Base-by-base conservation (phyloP, 768 basidiomycete species). In the Candolleomyces eurysporus region DNA sequence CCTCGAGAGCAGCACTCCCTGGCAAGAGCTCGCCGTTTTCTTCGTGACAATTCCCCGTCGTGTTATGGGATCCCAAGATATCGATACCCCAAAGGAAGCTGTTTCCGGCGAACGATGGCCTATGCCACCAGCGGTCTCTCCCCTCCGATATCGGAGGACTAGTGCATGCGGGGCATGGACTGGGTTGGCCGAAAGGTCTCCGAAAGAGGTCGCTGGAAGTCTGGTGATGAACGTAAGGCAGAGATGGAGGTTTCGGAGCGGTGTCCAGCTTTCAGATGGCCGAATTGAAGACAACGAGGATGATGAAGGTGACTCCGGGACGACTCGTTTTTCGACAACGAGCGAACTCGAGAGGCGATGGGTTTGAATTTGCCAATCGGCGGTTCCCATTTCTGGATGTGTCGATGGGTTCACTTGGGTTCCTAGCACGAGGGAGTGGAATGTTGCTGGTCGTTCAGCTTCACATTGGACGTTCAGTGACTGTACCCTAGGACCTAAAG, bases 91-190 rank as follows among this genome's bases (percentile, higher is more conserved):
- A 17, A 43, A 56, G 4, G 49, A 50, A 6, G 42, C 58, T 7
- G 39, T 71, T 39, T 71, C 76, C n/a, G 71, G 74, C 40, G 82
- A 88, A 49, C 81, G 83, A 42, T 86, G 87, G 79, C 71, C 76
- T 22, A 85, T 95, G 78, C 78, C 40, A 90, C 89, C 0, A 85
- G 79, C 49, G 85, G 85, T 14, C 88, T 85, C 63, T 75, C 83
- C 21, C 87, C 88, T 0, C 88, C 92, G 0, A 76, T 98, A 2
- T 83, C 91, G 0, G 97, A 99, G 73, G 97, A 98, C 68, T 98
- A 95, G 94, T 92, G 91, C 67, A 71, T 98, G 65, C 83, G 97
- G 36, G 97, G 97, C 1, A 93, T 96, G 88, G 95, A 95, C 66
- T 99, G 97, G 97, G 89, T 93, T 4, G 90, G 92, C 6, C 82